Conservation (phyloP, 2,329 filamentous ascomycete genomes). For the Colletotrichum nymphaeae region DNA sequence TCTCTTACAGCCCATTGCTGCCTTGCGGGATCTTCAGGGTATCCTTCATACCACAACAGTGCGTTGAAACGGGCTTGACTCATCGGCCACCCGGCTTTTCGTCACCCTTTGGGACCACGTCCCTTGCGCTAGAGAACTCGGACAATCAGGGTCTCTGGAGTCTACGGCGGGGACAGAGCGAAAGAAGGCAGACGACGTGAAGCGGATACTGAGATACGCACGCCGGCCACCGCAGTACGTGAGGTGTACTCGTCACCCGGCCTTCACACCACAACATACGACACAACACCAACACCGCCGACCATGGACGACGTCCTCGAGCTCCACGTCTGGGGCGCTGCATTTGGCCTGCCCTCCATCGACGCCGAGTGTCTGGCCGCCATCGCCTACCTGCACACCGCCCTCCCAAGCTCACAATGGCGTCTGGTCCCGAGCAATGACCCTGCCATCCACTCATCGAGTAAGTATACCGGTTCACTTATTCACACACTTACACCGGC, state of each 20-base stretch:
- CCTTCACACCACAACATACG: background rate
- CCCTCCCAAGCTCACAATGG: conserved; percentile 71
- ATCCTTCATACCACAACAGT: background rate
- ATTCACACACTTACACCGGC: conserved; percentile 37
- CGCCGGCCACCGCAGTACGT: background rate
- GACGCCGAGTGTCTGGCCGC: conserved; percentile 90
- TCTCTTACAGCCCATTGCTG: background rate
- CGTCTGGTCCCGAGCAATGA: conserved; percentile 79
- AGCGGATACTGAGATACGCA: conserved; percentile 6
- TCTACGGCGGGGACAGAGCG: background rate
- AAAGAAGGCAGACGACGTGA: background rate
- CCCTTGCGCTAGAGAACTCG: background rate
- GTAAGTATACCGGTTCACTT: conserved; percentile 59
- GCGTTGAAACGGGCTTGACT: conserved; percentile 13
- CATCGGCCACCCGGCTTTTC: conserved; percentile 15
- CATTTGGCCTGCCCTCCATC: conserved; percentile 89
- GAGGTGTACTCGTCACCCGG: background rate
- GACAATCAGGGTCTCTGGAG: conserved; percentile 19
- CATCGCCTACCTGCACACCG: conserved; percentile 79
- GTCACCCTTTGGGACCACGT: background rate
- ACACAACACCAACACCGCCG: background rate
- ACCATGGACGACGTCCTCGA: conserved; percentile 61
- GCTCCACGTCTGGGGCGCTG: conserved; percentile 91
- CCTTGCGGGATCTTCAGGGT: background rate
- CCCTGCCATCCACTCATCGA: conserved; percentile 75